These are phyloP conservation scores for Apophysomyces trapeziformis DNA, from an alignment of 371 early-diverging fungal genomes.

Conservation along the genomic window DNA sequence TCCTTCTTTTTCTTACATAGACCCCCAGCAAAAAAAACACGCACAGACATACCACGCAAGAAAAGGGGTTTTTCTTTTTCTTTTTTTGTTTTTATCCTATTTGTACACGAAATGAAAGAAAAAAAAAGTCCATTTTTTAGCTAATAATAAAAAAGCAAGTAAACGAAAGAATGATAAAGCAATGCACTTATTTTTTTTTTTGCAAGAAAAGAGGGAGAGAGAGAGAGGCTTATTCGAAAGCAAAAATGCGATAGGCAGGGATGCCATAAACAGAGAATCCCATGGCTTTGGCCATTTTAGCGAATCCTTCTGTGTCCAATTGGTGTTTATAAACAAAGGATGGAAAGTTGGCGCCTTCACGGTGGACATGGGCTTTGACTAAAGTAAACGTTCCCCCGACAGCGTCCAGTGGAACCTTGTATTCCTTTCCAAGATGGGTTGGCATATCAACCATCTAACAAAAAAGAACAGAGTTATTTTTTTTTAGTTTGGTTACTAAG, in stretches of 20 bases:
- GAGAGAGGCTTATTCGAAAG: conserved; percentile 6
- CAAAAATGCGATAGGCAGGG: conserved; percentile 48
- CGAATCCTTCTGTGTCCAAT: conserved; percentile 76
- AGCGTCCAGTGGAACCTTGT: conserved; percentile 62
- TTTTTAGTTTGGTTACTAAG: conserved; percentile 1
- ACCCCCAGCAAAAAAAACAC: background rate
- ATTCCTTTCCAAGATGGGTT: conserved; percentile 20
- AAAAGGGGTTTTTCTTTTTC: too few species aligned
- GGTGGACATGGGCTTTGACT: conserved; percentile 68
- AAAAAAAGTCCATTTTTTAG: too few species aligned
- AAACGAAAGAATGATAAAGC: background rate
- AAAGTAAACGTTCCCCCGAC: conserved; percentile 68
- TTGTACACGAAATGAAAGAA: background rate
- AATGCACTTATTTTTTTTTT: background rate
- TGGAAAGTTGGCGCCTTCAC: conserved; percentile 67
- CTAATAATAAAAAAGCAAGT: background rate
- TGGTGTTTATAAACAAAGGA: conserved; percentile 62
- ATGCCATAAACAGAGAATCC: conserved; percentile 64
- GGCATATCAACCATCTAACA: conserved; percentile 54
- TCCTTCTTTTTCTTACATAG: background rate
- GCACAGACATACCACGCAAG: background rate
- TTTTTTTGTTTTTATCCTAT: background rate
- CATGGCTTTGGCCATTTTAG: conserved; percentile 64
- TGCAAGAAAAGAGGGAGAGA: background rate
- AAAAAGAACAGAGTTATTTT: conserved; percentile 4